phyloP scores from a whole-genome alignment of 2,329 filamentous ascomycete species.

The Chaetomium olivaceum region DNA sequence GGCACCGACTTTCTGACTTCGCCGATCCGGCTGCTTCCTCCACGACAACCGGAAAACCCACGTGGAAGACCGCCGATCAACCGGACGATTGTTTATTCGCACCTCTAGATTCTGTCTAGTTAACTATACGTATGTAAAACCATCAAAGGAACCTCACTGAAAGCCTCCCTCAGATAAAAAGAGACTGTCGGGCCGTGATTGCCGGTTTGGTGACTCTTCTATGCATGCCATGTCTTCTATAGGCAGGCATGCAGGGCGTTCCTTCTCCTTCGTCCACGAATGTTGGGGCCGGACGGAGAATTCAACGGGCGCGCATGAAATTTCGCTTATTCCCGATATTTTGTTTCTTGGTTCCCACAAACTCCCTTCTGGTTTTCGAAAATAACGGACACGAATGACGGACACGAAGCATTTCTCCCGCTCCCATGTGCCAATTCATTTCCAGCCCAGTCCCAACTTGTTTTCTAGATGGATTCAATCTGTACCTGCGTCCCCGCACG shows the following conservation, averaged over 20 bases:
- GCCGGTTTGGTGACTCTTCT: too few relatives aligned
- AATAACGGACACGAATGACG: background rate
- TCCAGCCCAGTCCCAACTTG: constrained; percentile 4
- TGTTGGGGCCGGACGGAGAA: background rate
- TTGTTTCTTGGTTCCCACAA: constrained; percentile 5
- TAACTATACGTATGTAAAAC: background rate
- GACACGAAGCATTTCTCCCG: background rate
- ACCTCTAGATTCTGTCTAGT: background rate
- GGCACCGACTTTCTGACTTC: constrained; percentile 1
- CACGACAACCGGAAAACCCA: background rate
- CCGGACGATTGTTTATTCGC: too few relatives aligned
- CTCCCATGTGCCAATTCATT: constrained; percentile 12
- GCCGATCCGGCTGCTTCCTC: constrained; percentile 28
- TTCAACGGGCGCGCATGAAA: constrained; percentile 2
- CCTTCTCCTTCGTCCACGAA: background rate
- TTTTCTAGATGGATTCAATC: constrained; percentile 14
- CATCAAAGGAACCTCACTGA: background rate
- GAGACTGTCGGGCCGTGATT: background rate
- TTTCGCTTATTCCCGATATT: constrained; percentile 20
- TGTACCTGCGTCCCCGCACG: constrained; percentile 25
- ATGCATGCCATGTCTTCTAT: background rate
- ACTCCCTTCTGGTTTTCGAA: background rate
- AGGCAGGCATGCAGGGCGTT: background rate
- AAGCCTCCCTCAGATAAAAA: background rate
- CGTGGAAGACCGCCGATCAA: constrained; percentile 17